These are phyloP conservation scores for Erythrobasidium hasegawianum DNA, from an alignment of 1,284 basidiomycete species.

Conservation along the genomic window DNA sequence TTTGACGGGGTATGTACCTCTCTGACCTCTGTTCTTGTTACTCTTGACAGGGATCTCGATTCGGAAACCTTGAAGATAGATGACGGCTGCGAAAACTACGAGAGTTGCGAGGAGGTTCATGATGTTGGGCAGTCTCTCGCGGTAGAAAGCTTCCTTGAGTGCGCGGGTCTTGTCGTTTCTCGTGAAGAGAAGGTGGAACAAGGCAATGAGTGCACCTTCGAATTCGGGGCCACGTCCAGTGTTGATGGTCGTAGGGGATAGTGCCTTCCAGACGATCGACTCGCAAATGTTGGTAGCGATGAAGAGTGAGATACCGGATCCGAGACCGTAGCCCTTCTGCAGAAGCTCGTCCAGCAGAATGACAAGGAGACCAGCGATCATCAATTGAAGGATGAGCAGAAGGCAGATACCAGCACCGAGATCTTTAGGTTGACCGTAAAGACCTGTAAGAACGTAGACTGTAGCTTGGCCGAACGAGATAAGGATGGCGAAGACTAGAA, in stretches of 20 bases:
- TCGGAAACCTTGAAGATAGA: slow-evolving; percentile 98
- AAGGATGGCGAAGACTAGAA: slow-evolving; percentile 85
- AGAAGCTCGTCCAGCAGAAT: slow-evolving; percentile 97
- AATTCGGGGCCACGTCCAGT: slow-evolving; percentile 97
- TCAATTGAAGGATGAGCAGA: slow-evolving; percentile 89
- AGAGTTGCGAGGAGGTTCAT: slow-evolving; percentile 96
- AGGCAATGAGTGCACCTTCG: slow-evolving; percentile 89
- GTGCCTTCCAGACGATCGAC: slow-evolving; percentile 98
- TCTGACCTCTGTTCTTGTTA: slow-evolving; percentile 91
- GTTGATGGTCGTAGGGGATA: slow-evolving; percentile 96
- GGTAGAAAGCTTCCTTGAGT: slow-evolving; percentile 95
- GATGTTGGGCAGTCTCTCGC: slow-evolving; percentile 92
- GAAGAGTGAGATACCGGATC: slow-evolving; percentile 97
- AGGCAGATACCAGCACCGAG: slow-evolving; percentile 94
- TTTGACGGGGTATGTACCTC: slow-evolving; percentile 93
- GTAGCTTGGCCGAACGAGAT: slow-evolving; percentile 95
- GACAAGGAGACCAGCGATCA: slow-evolving; percentile 91
- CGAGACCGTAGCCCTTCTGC: slow-evolving; percentile 97
- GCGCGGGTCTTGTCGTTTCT: slow-evolving; percentile 98
- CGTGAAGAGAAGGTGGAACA: slow-evolving; percentile 97
- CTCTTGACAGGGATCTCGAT: slow-evolving; percentile 98
- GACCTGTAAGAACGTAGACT: slow-evolving; percentile 93
- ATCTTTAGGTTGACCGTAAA: slow-evolving; percentile 90
- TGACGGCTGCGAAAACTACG: slow-evolving; percentile 87
- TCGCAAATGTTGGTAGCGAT: slow-evolving; percentile 99